Conservation (phyloP, 371 early-diverging fungal species). For the Rhizomucor pusillus region DNA sequence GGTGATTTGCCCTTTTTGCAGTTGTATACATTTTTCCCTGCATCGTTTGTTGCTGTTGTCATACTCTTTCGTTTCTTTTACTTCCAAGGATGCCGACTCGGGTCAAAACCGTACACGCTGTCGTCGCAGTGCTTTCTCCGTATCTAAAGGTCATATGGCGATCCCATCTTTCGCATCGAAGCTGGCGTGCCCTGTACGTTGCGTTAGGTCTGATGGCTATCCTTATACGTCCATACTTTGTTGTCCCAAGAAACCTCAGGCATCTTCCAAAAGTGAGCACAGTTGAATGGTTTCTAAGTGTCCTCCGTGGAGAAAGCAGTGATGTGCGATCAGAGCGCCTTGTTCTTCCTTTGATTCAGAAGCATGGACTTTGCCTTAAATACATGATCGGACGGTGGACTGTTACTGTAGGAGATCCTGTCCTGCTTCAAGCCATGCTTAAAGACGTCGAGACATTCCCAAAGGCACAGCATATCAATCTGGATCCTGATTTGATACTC, state of each 20-base stretch:
- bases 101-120: no score
- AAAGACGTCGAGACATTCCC: conserved; percentile 22
- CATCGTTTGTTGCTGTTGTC: not conserved
- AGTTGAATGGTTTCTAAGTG: conserved; percentile 20
- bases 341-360: conserved; percentile 18
- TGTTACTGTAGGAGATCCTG: conserved; percentile 24
- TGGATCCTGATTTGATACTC: conserved; percentile 19
- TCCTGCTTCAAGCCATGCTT: conserved; percentile 18
- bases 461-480: conserved; percentile 9
- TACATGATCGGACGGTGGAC: conserved; percentile 25
- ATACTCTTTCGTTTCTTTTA: not conserved
- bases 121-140: no score
- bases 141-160: not conserved
- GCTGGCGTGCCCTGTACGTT: not conserved
- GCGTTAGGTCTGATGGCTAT: not conserved
- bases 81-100: no score
- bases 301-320: conserved; percentile 17
- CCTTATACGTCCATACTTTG: not conserved
- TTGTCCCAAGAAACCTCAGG: conserved; percentile 18
- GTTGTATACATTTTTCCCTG: no score
- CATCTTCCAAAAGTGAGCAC: conserved; percentile 26
- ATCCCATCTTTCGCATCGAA: not conserved
- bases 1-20: no score
- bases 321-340: conserved; percentile 16
- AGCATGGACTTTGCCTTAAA: conserved; percentile 29